Evolutionary conservation across 108 stramenopile genomes (phyloP).

Genomic region (Pseudonitzschia multiseries): DNA sequence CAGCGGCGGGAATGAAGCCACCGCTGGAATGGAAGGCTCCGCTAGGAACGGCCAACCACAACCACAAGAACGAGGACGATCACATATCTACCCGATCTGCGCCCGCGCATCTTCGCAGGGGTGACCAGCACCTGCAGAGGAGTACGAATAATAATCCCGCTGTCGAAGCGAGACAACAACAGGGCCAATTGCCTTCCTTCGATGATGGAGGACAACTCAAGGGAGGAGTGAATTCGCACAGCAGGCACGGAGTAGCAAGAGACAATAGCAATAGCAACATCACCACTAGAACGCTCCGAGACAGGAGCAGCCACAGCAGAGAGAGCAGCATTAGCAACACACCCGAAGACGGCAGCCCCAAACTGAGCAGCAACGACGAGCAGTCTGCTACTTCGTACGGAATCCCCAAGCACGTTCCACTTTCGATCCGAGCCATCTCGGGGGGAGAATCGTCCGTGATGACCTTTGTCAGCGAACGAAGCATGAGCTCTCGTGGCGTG

Average conservation of each 20-base stretch:
- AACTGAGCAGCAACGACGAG: background rate
- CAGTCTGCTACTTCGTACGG: background rate
- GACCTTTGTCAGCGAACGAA: background rate
- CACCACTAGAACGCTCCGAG: background rate
- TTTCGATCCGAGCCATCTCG: background rate
- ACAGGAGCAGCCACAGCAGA: background rate
- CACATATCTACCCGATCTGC: background rate
- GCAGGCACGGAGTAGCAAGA: too few relatives aligned
- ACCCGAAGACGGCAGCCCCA: background rate
- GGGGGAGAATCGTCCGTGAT: background rate
- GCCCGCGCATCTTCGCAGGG: background rate
- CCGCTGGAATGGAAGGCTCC: background rate
- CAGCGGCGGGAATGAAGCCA: background rate
- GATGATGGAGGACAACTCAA: too few relatives aligned
- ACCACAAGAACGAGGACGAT: background rate
- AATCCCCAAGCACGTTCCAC: constrained; percentile 8
- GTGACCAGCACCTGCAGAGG: too few relatives aligned
- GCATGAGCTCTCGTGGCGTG: background rate
- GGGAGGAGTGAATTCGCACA: too few relatives aligned
- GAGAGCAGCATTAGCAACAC: background rate
- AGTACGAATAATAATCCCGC: too few relatives aligned
- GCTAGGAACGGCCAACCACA: background rate
- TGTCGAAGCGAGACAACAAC: too few relatives aligned
- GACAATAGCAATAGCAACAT: too few relatives aligned
- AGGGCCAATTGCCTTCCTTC: too few relatives aligned